Conservation (phyloP, 768 basidiomycete genomes). For the Serendipita vermifera region DNA sequence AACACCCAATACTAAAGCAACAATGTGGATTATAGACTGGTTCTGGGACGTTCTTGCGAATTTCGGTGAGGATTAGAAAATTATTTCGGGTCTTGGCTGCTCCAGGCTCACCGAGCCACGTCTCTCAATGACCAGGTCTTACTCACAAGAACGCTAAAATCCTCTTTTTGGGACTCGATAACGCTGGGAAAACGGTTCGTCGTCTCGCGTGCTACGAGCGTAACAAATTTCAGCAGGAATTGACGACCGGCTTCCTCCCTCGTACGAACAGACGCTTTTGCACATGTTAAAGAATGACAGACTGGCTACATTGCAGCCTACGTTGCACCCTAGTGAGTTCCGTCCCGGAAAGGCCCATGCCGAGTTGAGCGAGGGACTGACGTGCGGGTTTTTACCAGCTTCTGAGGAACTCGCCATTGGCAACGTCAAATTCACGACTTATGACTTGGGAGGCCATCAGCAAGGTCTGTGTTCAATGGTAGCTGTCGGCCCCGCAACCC, state of each 20-base stretch:
- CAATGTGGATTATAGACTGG: constrained; percentile 85
- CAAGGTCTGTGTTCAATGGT: constrained; percentile 53
- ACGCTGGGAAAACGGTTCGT: constrained; percentile 95
- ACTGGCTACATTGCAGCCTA: constrained; percentile 92
- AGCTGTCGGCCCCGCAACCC: background rate
- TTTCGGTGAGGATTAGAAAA: constrained; percentile 53
- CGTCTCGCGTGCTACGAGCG: background rate
- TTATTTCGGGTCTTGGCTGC: background rate
- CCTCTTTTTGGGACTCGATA: constrained; percentile 95
- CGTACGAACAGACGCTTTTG: constrained; percentile 56
- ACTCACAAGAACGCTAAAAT: constrained; percentile 99
- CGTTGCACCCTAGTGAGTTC: constrained; percentile 87
- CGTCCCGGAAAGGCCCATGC: constrained; percentile 1
- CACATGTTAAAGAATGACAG: constrained; percentile 99
- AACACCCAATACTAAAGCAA: background rate
- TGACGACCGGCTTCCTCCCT: constrained; percentile 5
- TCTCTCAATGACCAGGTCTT: constrained; percentile 42
- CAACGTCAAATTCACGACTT: constrained; percentile 97
- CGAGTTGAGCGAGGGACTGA: constrained; percentile 2
- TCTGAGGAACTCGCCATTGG: constrained; percentile 98
- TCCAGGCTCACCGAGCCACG: background rate
- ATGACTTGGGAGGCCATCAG: constrained; percentile 94
- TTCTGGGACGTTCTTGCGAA: constrained; percentile 92
- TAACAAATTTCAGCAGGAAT: too few relatives aligned
- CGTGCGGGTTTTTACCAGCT: constrained; percentile 36